Conservation (phyloP, 495 filamentous ascomycete species). For the Parmelia sp. region DNA sequence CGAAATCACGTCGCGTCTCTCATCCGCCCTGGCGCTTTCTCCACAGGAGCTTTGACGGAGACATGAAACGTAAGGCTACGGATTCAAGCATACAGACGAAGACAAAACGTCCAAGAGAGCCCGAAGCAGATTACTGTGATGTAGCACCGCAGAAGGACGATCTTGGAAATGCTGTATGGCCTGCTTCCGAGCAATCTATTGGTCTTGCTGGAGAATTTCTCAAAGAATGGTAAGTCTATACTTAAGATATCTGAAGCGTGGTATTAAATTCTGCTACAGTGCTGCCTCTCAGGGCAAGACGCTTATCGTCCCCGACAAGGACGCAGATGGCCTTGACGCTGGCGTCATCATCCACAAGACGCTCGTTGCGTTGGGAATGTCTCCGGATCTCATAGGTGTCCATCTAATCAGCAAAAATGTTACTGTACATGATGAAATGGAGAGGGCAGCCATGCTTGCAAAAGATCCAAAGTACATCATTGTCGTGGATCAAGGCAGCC, state of each 20-base stretch:
- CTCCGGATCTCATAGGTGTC: constrained; percentile 38
- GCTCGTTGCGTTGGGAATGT: constrained; percentile 45
- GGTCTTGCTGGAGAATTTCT: constrained; percentile 41
- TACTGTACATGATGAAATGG: constrained; percentile 43
- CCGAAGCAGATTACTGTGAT: constrained; percentile 34
- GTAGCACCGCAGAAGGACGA: constrained; percentile 33
- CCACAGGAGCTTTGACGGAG: not conserved
- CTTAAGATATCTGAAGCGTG: not conserved
- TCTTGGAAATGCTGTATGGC: constrained; percentile 45
- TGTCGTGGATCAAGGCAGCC: constrained; percentile 54
- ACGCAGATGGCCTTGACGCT: constrained; percentile 54
- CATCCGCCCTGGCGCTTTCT: not conserved
- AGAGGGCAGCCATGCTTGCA: constrained; percentile 41
- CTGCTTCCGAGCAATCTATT: constrained; percentile 46
- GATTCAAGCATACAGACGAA: constrained; percentile 14
- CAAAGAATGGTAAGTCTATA: constrained; percentile 34
- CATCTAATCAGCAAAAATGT: constrained; percentile 48
- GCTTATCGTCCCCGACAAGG: constrained; percentile 55
- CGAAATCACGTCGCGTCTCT: not conserved
- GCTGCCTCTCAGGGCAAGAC: constrained; percentile 27
- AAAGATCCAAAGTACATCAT: constrained; percentile 47
- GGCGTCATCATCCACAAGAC: constrained; percentile 53
- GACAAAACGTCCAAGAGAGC: constrained; percentile 21
- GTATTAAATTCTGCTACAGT: constrained; percentile 11
- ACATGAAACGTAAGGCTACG: constrained; percentile 30